Base-by-base conservation (phyloP, 192 early-diverging fungal species). In the Mortierella claussenii region DNA sequence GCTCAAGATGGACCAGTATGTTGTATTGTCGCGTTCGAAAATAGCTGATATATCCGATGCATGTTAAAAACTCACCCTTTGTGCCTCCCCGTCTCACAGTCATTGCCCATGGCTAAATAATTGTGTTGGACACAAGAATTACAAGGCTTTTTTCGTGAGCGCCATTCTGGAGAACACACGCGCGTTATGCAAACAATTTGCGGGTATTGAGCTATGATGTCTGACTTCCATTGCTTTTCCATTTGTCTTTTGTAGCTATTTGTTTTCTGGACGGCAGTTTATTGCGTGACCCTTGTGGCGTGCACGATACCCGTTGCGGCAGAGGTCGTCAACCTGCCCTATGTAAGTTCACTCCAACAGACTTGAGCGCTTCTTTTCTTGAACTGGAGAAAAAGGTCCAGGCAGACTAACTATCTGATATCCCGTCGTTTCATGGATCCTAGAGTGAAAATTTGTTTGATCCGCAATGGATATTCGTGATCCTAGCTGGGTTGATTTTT, bases 21-120 rank as follows among this genome's bases (percentile, higher is more conserved):
- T 60, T 10, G 13, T 40, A 40, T 13, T 15, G 36, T 26, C 20
- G 36, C 15, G 8, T 10, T 28, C 23, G 17, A 5, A n/a, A n/a
- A n/a, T n/a, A n/a, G n/a, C n/a, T n/a, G n/a, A n/a, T n/a, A n/a
- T n/a, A n/a, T n/a, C n/a, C n/a, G n/a, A n/a, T n/a, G n/a, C n/a
- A n/a, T n/a, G n/a, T n/a, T n/a, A n/a, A n/a, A n/a, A n/a, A n/a
- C n/a, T n/a, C n/a, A n/a, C n/a, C n/a, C n/a, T 47, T 47, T n/a
- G 6, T n/a, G 8, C 5, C n/a, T 21, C 26, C 9, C 12, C 47
- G 12, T 23, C n/a, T n/a, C n/a, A 50, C 59, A 80, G 79, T 30
- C 80, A 81, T 33, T 81, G 80, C 42, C 80, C 80, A 13, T 81
- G 80, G 79, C 66, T 81, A 44, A 81, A 81, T 51, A 81, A 81